Conservation (phyloP, 2,329 filamentous ascomycete genomes). For the Cladosporium sp. region DNA sequence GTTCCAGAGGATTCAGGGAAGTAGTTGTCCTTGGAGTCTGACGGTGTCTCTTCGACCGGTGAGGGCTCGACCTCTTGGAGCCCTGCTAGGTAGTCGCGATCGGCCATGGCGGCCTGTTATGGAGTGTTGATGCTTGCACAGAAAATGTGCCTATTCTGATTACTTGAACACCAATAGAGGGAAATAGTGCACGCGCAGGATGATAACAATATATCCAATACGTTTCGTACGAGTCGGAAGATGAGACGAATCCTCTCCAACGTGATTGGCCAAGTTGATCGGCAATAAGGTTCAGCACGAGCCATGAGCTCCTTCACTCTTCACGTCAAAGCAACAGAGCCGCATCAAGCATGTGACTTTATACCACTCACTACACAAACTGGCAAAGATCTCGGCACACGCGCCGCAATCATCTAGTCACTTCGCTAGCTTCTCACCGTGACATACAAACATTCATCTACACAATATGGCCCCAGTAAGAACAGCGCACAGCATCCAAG, state of each 20-base stretch:
- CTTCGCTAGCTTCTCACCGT: neutral
- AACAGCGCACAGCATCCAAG: neutral
- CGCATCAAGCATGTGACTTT: neutral
- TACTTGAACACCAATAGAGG: neutral
- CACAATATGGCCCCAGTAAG: slow-evolving; percentile 57
- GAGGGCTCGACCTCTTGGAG: slow-evolving; percentile 79
- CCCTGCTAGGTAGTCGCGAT: slow-evolving; percentile 27
- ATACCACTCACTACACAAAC: neutral
- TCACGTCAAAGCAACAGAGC: neutral
- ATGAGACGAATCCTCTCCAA: slow-evolving; percentile 2
- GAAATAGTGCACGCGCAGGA: neutral
- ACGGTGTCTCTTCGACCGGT: slow-evolving; percentile 64
- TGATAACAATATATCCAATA: neutral
- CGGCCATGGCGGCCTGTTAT: slow-evolving; percentile 32
- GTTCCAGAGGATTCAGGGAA: slow-evolving; percentile 32
- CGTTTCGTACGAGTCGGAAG: slow-evolving; percentile 5
- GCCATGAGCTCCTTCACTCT: neutral
- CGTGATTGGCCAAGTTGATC: neutral
- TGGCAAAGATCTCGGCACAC: neutral
- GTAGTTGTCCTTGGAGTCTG: slow-evolving; percentile 52
- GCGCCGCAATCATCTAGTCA: neutral
- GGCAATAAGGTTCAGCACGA: neutral
- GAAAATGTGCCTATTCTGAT: neutral
- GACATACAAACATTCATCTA: neutral
- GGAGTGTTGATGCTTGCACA: neutral